Evolutionary conservation across 1,284 basidiomycete species (phyloP), one percentile per base, ranked within the genome.

Genomic region (Exobasidium rhododendri): DNA sequence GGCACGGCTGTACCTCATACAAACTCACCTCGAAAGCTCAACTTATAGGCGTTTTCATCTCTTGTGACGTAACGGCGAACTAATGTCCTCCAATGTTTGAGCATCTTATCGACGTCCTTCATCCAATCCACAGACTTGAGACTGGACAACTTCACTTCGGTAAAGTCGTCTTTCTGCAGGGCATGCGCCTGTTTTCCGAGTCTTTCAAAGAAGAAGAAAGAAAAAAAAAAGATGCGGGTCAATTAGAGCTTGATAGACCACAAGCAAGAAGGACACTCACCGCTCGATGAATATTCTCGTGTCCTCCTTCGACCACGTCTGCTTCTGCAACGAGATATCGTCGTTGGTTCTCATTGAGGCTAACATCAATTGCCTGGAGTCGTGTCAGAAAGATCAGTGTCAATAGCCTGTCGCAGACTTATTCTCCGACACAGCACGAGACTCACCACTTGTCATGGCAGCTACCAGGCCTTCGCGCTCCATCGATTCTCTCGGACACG

Each of bases 161-260:
- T 55, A 29, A 35, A 14, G 53, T 55, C 53, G 20, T 55, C 32
- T n/a, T 30, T 46, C 17, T 55, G 20, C n/a, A 55, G 14, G 32
- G 53, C 53, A 32, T 30, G 20, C 26, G 14, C 43, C 53, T 55
- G 17, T 29, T 29, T 29, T 20, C 20, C 3, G 7, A 40, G 35
- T 10, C 35, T 40, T n/a, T 45, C 10, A 22, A 45, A 10, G 44
- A 45, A n/a, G 44, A 45, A 17, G 44, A 45, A 45, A 22, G 24
- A 45, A 22, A 45, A 4, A 22, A 45, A n/a, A n/a, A n/a, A 45
- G 44, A 45, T 45, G 44, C 17, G 24, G 10, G n/a, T n/a, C n/a
- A n/a, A n/a, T n/a, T n/a, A n/a, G n/a, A n/a, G n/a, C n/a, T n/a
- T n/a, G n/a, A n/a, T n/a, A n/a, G n/a, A n/a, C n/a, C n/a, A n/a